Percentiles rank a stretch among this genome's conserved stretches.
phyloP scores from a whole-genome alignment of 2,329 filamentous ascomycete genomes.

The Coleophoma crateriformis region DNA sequence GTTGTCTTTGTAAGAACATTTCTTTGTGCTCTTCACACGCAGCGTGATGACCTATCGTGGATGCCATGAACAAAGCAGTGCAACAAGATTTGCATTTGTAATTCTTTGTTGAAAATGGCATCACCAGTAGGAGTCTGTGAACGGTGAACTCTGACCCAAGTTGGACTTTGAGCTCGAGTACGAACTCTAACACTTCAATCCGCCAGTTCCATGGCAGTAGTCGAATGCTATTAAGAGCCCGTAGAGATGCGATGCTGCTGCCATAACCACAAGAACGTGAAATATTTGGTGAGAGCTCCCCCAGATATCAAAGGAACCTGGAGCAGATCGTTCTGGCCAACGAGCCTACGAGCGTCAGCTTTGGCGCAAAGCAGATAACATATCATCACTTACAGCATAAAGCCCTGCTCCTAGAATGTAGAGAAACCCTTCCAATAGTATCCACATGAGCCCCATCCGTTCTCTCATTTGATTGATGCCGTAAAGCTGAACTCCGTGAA shows the following conservation, averaged over 20 bases:
- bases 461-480: conserved; percentile 60
- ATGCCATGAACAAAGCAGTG: too few relatives aligned
- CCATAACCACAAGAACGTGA: conserved; percentile 80
- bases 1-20: too few relatives aligned
- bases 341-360: conserved; percentile 47
- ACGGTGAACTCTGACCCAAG: too few relatives aligned
- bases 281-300: conserved; percentile 96
- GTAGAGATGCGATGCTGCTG: conserved; percentile 74
- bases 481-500: conserved; percentile 68
- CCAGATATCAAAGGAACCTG: conserved; percentile 82
- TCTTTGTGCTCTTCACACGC: too few relatives aligned
- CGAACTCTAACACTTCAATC: conserved; percentile 15
- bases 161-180: neutral
- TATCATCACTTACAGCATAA: conserved; percentile 62
- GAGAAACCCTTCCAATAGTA: conserved; percentile 72
- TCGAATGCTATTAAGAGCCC: conserved; percentile 83
- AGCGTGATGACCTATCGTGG: too few relatives aligned
- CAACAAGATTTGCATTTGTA: too few relatives aligned
- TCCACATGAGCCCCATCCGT: conserved; percentile 75
- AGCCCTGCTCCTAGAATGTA: conserved; percentile 83
- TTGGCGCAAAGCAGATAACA: neutral
- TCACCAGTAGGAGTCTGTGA: too few relatives aligned
- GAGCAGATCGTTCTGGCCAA: conserved; percentile 74
- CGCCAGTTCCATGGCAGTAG: conserved; percentile 58
- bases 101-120: too few relatives aligned